A percentile compares a stretch with the other conserved stretches of the same genome.
phyloP scores from a whole-genome alignment of 2,329 filamentous ascomycete genomes.

The Seiridium unicorne region DNA sequence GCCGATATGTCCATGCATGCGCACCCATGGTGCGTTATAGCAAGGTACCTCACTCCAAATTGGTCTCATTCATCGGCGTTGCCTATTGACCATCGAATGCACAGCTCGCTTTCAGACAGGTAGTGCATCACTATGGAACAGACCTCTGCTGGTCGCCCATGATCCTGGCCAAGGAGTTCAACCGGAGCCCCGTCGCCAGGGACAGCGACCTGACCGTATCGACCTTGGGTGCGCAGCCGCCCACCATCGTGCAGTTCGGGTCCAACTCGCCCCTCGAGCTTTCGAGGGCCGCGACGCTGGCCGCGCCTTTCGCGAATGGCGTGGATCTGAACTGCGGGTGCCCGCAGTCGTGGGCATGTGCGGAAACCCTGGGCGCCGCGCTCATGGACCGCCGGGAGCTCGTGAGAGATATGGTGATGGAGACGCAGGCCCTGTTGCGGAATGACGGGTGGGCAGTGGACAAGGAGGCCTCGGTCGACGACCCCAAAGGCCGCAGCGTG shows the following conservation, averaged over 20 bases:
- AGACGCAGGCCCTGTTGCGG: slow-evolving; percentile 50
- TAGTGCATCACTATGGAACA: slow-evolving; percentile 61
- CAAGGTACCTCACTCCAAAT: slow-evolving; percentile 37
- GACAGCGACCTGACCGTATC: slow-evolving; percentile 65
- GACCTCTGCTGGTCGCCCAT: slow-evolving; percentile 72
- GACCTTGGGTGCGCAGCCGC: slow-evolving; percentile 44
- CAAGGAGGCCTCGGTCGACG: slow-evolving; percentile 39
- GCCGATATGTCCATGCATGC: slow-evolving; percentile 55
- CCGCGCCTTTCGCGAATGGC: slow-evolving; percentile 60
- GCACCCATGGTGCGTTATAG: slow-evolving; percentile 70
- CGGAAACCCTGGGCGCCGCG: slow-evolving; percentile 66
- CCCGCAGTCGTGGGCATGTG: slow-evolving; percentile 71
- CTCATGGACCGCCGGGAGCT: slow-evolving; percentile 64
- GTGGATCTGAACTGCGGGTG: slow-evolving; percentile 73
- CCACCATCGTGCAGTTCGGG: slow-evolving; percentile 68
- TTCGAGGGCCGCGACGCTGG: slow-evolving; percentile 59
- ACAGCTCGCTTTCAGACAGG: slow-evolving; percentile 65
- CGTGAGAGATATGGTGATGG: slow-evolving; percentile 64
- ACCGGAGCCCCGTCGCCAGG: slow-evolving; percentile 57
- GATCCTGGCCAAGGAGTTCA: slow-evolving; percentile 69
- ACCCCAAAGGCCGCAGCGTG: slow-evolving; percentile 51
- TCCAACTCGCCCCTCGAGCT: slow-evolving; percentile 61
- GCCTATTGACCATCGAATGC: not conserved
- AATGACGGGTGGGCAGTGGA: slow-evolving; percentile 53
- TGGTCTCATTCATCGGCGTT: not conserved